Base-by-base conservation (phyloP, 768 basidiomycete species). In the Russula virescens region DNA sequence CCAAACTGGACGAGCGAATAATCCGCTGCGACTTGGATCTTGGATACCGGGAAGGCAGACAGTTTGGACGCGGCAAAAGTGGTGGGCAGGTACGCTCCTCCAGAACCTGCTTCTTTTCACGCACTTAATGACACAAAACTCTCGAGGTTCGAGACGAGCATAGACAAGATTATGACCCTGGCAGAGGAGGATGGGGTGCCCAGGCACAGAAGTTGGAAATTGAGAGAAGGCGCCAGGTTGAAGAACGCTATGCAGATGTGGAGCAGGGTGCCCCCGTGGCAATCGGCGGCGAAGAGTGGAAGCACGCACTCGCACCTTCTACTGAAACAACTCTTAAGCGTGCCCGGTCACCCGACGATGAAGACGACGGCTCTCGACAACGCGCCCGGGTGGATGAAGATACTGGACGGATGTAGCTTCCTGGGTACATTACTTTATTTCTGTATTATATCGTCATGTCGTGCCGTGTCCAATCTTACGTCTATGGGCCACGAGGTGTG, bases 11-110 rank as follows among this genome's bases (percentile, higher is more conserved):
- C 75, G 97, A 99, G 75, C 89, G 97, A 38, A 92, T 99, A 69
- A 96, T 99, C 66, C 89, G 97, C 51, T 98, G 95, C 71, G 97
- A 99, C 78, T 78, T 99, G 71, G 97, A 99, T 78, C 80, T 94
- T 28, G 97, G 97, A 7, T 99, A 98, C 76, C 86, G 86, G 71
- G 97, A 99, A 71, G 96, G 96, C 16, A 80, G 97, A 65, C 97
- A 99, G 75, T 99, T 98, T 66, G 97, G 97, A 34, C 80, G 97
- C 64, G 97, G 97, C 28, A 98, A 95, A 75, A 95, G 92, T 67
- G 97, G 97, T 35, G 97, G 97, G 3, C 95, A 97, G 79, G 90
- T 81, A 55, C 49, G 71, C 60, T 19, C 28, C n/a, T 25, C 25
- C 38, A 16, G 21, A 35, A 11, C 38, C 51, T 13, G 9, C 13